phyloP scores from a whole-genome alignment of 768 basidiomycete genomes.

The Suillus weaverae region DNA sequence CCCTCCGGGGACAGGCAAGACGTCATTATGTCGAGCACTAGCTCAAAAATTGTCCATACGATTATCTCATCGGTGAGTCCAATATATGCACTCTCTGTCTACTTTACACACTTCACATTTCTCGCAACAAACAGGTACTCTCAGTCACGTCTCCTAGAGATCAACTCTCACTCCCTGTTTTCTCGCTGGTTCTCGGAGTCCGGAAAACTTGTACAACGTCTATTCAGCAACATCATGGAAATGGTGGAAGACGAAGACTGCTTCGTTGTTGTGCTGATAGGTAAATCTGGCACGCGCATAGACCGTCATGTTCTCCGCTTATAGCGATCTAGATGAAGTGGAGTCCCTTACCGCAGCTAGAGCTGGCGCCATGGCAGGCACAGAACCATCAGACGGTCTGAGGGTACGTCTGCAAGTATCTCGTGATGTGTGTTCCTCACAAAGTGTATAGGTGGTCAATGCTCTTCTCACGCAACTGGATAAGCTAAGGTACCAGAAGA shows the following conservation, averaged over 20 bases:
- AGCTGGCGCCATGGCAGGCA: slow-evolving; percentile 92
- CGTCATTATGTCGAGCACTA: slow-evolving; percentile 89
- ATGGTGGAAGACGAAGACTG: slow-evolving; percentile 89
- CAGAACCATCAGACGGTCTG: slow-evolving; percentile 93
- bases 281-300: slow-evolving; percentile 37
- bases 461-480: slow-evolving; percentile 96
- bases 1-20: slow-evolving; percentile 97
- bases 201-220: slow-evolving; percentile 92
- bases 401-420: slow-evolving; percentile 50
- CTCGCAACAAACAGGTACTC: slow-evolving; percentile 59
- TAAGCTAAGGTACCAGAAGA: slow-evolving; percentile 89
- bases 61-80: slow-evolving; percentile 71
- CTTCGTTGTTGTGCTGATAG: slow-evolving; percentile 94
- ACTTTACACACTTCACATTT: slow-evolving; percentile 6
- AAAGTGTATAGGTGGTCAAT: slow-evolving; percentile 81
- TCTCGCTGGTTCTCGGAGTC: slow-evolving; percentile 99
- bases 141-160: slow-evolving; percentile 87
- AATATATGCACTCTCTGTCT: slow-evolving; percentile 3
- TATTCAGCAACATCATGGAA: slow-evolving; percentile 87
- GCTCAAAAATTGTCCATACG: slow-evolving; percentile 95
- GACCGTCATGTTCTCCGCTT: slow-evolving; percentile 5
- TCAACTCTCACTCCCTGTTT: slow-evolving; percentile 97
- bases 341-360: slow-evolving; percentile 94
- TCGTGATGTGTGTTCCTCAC: background rate
- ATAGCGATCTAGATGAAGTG: slow-evolving; percentile 73